Evolutionary conservation across 2,329 filamentous ascomycete genomes (phyloP), one percentile per base, ranked within the genome.

Genomic region (Capronia coronata): DNA sequence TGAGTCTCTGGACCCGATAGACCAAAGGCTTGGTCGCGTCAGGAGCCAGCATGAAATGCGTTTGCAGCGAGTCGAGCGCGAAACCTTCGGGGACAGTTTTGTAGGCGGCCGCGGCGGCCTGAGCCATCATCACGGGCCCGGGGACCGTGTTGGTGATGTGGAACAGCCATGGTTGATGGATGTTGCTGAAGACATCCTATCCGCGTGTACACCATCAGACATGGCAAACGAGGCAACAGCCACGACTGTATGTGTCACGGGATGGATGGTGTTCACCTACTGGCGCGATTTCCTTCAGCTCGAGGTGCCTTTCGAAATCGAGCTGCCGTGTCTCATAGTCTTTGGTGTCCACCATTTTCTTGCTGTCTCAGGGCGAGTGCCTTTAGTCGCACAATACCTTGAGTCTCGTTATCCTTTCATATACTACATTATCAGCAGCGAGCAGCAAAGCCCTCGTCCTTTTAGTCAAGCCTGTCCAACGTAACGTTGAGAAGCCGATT

Each of bases 141-240:
- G 58, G 58, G 22, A 57, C 49, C 3, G 52, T 53, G 34, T 38
- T 34, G n/a, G 51, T 56, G 48, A 49, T 46, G 16, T 49, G 50
- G 48, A 58, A 60, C 4, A 58, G 47, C 58, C 58, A 60, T 41
- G 54, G 54, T 21, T 49, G 44, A 39, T 57, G 52, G 32, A 59
- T 40, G 14, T 57, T 56, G 13, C 45, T 32, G 49, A 54, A 60
- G 2, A 40, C 40, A 27, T 59, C 56, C 54, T 56, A 16, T 38
- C 13, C 29, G n/a, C n/a, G n/a, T n/a, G n/a, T n/a, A n/a, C n/a
- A n/a, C n/a, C n/a, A n/a, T n/a, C n/a, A n/a, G n/a, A n/a, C n/a
- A n/a, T n/a, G n/a, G n/a, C n/a, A n/a, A n/a, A n/a, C n/a, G n/a
- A n/a, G n/a, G n/a, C n/a, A 27, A 27, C 23, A 22, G 8, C 3